A percentile compares a stretch with the other conserved stretches of the same genome.
These are phyloP conservation scores for Colletotrichum tropicale DNA, from an alignment of 2,329 filamentous ascomycete species.

Conservation along the genomic window DNA sequence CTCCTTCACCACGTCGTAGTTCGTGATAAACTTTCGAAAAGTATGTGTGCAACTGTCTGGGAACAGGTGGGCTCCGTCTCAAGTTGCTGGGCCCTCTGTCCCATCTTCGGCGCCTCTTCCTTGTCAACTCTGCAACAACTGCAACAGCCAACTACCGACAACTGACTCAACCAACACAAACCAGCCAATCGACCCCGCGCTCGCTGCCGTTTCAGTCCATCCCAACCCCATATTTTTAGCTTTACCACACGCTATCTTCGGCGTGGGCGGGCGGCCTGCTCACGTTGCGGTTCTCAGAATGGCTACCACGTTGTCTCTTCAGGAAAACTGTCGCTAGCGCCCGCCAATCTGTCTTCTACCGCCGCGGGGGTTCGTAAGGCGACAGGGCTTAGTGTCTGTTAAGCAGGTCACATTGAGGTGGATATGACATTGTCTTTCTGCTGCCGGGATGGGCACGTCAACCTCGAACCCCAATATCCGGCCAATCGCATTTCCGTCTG, in stretches of 20 bases:
- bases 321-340: background rate
- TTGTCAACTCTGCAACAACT: conserved; percentile 1
- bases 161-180: background rate
- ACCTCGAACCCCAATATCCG: background rate
- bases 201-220: background rate
- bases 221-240: conserved; percentile 5
- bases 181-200: background rate
- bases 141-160: background rate
- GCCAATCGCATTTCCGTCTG: background rate
- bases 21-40: background rate
- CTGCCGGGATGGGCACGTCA: background rate
- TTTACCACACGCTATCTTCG: background rate
- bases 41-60: background rate
- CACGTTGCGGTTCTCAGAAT: background rate
- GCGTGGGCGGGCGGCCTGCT: background rate
- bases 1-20: background rate
- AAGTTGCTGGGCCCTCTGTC: conserved; percentile 10
- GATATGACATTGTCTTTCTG: background rate
- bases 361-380: background rate
- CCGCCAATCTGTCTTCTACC: background rate
- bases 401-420: background rate
- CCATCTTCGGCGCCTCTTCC: conserved; percentile 2
- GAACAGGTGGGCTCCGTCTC: background rate
- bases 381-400: background rate
- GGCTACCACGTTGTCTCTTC: background rate